Evolutionary conservation across 768 basidiomycete species (phyloP).

Genomic region (Russula earlei): DNA sequence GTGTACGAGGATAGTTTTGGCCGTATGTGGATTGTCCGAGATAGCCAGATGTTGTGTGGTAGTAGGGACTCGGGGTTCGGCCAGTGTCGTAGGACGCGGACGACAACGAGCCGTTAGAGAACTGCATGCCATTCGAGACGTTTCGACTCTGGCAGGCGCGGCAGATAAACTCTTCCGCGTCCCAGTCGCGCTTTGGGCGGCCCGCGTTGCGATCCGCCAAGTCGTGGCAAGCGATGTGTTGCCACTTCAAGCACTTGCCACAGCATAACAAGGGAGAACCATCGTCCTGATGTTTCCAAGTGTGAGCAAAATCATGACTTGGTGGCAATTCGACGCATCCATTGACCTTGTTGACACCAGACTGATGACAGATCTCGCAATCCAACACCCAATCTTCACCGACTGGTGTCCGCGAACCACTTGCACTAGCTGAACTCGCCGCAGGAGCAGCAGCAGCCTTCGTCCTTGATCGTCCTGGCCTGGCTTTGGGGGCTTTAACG

Average conservation of each 20-base stretch:
- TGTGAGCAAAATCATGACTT: conserved; percentile 5
- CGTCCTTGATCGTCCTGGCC: conserved; percentile 6
- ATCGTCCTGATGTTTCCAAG: conserved; percentile 49
- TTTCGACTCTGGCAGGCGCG: conserved; percentile 37
- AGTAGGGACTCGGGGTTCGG: conserved; percentile 11
- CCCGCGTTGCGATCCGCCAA: conserved; percentile 54
- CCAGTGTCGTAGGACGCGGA: neutral
- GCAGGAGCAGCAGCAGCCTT: conserved; percentile 18
- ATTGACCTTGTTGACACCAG: conserved; percentile 65
- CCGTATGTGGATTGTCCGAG: conserved; percentile 8
- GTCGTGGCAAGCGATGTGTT: conserved; percentile 84
- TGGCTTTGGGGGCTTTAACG: neutral
- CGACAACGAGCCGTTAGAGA: conserved; percentile 4
- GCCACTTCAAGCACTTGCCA: conserved; percentile 77
- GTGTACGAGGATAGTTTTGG: neutral
- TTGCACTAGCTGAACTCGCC: conserved; percentile 27
- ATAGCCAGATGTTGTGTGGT: neutral
- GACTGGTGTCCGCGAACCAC: conserved; percentile 43
- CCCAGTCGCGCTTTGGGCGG: conserved; percentile 69
- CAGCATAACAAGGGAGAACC: conserved; percentile 74
- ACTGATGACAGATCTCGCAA: conserved; percentile 75
- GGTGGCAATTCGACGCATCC: neutral
- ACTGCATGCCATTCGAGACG: conserved; percentile 1
- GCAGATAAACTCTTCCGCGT: conserved; percentile 76
- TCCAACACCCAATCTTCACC: conserved; percentile 76